Base-by-base conservation (phyloP, 352 stramenopile genomes). In the Globisporangium heterothallicum region DNA sequence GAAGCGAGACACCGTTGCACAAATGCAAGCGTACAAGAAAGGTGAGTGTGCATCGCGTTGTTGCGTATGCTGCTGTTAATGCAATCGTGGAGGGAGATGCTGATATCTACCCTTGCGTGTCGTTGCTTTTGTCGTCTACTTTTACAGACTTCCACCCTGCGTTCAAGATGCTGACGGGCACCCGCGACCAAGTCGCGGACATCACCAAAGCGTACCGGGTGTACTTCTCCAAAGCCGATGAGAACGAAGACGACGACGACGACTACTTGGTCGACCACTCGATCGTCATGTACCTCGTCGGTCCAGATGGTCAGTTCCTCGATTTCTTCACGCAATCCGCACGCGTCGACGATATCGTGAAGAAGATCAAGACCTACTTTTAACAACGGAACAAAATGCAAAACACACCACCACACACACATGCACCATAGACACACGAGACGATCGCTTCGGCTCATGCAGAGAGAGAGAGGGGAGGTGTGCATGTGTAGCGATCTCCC, bases 181-280 rank as follows among this genome's bases (percentile, higher is more conserved):
- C 95, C 35, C 93, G 92, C 2, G 85, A 95, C 56, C 96, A 99
- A 68, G 82, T 99, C 21, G 90, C 96, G 49, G 81, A 96, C 51
- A 98, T 98, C 70, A 89, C 96, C 45, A 99, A 98, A 61, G 93
- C 96, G 30, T 99, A 98, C 71, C 88, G 97, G 54, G 97, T 99
- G 6, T 99, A 99, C 79, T 98, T 99, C 58, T 97, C 83, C 57
- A 98, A 99, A 70, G 96, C 87, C 8, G 82, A 93, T 53, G 86
- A 96, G 63, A 92, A 95, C 45, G 93, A 99, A 18, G 81, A 94
- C 35, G 83, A 95, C 58, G 96, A 99, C 67, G 96, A 98, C 51
- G 96, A 99, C 65, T 99, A 99, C 70, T 75, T 99, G n/a, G 96
- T 99, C 5, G 97, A 99, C 76, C 97, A 99, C 75, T 98, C 93